Conservation (phyloP, 805 yeast species). For the Zygoascus tannicola region DNA sequence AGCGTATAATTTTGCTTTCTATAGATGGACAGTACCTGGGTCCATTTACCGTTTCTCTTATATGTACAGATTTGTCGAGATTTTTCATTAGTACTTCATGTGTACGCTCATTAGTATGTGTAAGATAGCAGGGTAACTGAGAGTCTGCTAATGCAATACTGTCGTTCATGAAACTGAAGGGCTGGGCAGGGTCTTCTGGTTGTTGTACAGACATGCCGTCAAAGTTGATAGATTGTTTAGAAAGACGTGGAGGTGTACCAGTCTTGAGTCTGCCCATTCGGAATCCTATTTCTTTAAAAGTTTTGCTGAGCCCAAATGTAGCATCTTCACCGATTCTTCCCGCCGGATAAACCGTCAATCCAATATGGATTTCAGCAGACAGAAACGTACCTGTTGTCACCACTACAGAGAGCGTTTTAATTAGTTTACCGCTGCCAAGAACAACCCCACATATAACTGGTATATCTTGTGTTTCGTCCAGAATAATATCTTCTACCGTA, state of each 20-base stretch:
- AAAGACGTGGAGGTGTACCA: constrained; percentile 92
- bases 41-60: constrained; percentile 87
- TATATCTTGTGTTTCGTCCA: constrained; percentile 32
- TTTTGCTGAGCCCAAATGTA: constrained; percentile 77
- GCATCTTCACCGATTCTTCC: constrained; percentile 93
- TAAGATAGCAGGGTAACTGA: constrained; percentile 65
- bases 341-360: constrained; percentile 68
- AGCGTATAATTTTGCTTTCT: constrained; percentile 78
- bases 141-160: constrained; percentile 45
- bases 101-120: constrained; percentile 65
- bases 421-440: constrained; percentile 52
- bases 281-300: constrained; percentile 70
- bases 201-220: constrained; percentile 52
- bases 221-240: constrained; percentile 63
- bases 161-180: constrained; percentile 81
- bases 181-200: constrained; percentile 78
- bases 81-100: constrained; percentile 63
- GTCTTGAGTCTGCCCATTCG: constrained; percentile 84
- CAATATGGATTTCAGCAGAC: constrained; percentile 91
- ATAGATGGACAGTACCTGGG: constrained; percentile 97
- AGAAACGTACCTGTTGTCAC: constrained; percentile 94
- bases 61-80: constrained; percentile 77
- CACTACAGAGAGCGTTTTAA: constrained; percentile 60
- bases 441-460: constrained; percentile 62
- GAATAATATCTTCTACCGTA: constrained; percentile 74